Base-by-base conservation (phyloP, 306 rosid genomes). In the Rosa rugosa region DNA sequence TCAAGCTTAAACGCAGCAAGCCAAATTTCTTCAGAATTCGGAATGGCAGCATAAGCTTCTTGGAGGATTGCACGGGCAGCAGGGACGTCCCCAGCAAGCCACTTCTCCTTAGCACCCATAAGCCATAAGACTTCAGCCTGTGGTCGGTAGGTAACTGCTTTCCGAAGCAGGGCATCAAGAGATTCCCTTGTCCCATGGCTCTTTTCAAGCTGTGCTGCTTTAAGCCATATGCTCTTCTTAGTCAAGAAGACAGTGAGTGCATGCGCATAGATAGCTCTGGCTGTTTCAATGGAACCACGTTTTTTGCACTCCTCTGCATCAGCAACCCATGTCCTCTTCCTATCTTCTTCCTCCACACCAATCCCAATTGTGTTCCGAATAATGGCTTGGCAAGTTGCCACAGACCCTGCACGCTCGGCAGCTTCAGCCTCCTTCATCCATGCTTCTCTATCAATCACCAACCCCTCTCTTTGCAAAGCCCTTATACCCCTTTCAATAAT, bases 381-480 rank as follows among this genome's bases (percentile, higher is more conserved):
- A 65, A 93, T 89, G 10, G 93, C 97, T 83, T 88, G 93, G 69
- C 98, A 93, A 54, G 98, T 91, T 41, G 67, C 94, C 51, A 93
- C 94, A 0, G 94, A 93, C 14, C 93, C 94, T 16, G 93, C 97
- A 45, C 97, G 93, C 73, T 93, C 97, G 0, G 98, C 93, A 8
- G 98, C 98, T 90, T 91, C 97, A 31, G 98, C 98, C 82, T 93
- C 98, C 83, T 87, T 93, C 94, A 93, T 91, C 98, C 98, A 93
- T 73, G 88, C 90, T 80, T 91, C 97, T 75, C 97, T 86, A 79
- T 89, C 98, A 75, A 93, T 89, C 41, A 45, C 93, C 76, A 93
- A 60, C 22, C 92, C 92, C 71, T 27, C 97, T 75, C 91, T 85
- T 84, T 93, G 97, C 88, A 93, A 82, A 80, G 93, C 97, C 84